phyloP scores from a whole-genome alignment of 352 stramenopile species.

The Pythium coloratum region DNA sequence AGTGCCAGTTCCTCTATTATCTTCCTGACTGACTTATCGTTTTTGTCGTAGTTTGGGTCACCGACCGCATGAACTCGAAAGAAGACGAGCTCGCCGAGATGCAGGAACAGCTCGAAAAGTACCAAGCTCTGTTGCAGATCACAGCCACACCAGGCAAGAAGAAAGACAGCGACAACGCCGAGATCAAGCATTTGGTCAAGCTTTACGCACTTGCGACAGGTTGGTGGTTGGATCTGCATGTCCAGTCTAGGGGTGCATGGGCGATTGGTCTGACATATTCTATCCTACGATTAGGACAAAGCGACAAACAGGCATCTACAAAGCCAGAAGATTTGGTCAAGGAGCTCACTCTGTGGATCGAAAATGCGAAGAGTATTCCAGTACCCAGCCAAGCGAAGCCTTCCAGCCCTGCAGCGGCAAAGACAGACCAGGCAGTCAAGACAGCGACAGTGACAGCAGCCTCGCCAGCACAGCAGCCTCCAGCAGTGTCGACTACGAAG shows the following conservation, averaged over 20 bases:
- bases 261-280: neutral
- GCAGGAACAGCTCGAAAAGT: constrained; percentile 84
- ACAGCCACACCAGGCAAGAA: constrained; percentile 27
- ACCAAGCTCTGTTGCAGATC: constrained; percentile 74
- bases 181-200: constrained; percentile 34
- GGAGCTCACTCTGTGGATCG: constrained; percentile 21
- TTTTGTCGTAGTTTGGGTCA: constrained; percentile 72
- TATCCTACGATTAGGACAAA: constrained; percentile 5
- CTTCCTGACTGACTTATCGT: neutral
- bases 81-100: constrained; percentile 84
- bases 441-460: neutral
- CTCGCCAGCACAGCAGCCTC: neutral
- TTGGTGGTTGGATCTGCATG: constrained; percentile 10
- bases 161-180: constrained; percentile 2
- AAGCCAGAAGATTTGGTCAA: constrained; percentile 28
- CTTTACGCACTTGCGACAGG: constrained; percentile 42
- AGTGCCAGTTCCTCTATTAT: neutral
- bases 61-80: constrained; percentile 87
- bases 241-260: neutral
- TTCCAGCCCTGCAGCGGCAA: neutral
- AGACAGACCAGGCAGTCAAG: neutral
- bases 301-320: constrained; percentile 5
- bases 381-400: constrained; percentile 1
- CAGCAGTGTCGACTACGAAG: neutral
- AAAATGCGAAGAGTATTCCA: neutral